Base-by-base conservation (phyloP, 495 filamentous ascomycete genomes). In the Penicillium malachiteum region DNA sequence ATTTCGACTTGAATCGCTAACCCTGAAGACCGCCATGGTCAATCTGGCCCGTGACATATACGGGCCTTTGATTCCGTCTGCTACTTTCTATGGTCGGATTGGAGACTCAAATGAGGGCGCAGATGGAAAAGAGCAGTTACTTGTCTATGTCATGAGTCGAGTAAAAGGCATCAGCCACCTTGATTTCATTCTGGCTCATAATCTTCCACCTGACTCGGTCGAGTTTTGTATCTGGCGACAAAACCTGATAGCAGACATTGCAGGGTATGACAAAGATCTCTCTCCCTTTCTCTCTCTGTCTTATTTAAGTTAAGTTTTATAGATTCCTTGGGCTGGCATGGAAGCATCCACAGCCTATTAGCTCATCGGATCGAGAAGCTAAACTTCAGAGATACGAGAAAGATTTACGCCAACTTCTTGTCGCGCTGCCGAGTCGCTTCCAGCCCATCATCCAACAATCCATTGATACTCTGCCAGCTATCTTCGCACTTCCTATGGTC, bases 401-500 rank as follows among this genome's bases (percentile, higher is more conserved):
- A 50, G 73, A 74, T 7, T 62, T 75, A 1, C 11, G 56, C 32
- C 41, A 64, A 16, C 50, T 77, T 44, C 65, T 66, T 42, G 8
- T 14, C 17, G 56, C 68, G 44, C 64, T 75, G 3, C 73, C 72
- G 3, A 17, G 26, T 14, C 72, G 75, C 11, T 77, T 76, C 51
- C 68, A 60, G 13, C 62, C 67, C 7, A 59, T 71, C 8, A 71
- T 75, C 35, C 62, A 62, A 12, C 56, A 56, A 9, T 67, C 59
- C 40, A 47, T 75, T 31, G 56, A 60, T 40, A 60, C 65, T 8
- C 51, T 74, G 33, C 55, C 64, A 8, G 48, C 50, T 30, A 72
- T 74, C 47, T 49, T 72, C 43, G 71, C 68, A 16, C 64, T 76
- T 3, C 73, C 72, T n/a, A 73, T 70, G 63, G 72, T 73, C 7